phyloP scores from a whole-genome alignment of 2,329 filamentous ascomycete species.

The Exophiala sideris region DNA sequence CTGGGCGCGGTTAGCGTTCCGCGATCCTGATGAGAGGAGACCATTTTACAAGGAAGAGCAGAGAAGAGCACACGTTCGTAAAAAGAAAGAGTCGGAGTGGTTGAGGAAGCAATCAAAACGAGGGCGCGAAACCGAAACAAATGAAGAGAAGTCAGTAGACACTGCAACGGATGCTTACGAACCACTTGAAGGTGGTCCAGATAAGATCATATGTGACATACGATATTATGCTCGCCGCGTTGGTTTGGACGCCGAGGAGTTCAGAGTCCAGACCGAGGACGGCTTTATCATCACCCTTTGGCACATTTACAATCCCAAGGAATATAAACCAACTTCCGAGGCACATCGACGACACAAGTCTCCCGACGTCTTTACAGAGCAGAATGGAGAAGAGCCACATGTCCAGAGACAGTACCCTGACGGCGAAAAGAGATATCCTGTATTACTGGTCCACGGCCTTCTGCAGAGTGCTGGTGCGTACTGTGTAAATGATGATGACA shows the following conservation, averaged over 20 bases:
- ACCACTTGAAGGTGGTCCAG: slow-evolving; percentile 75
- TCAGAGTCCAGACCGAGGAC: slow-evolving; percentile 86
- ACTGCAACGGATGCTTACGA: slow-evolving; percentile 54
- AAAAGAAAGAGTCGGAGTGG: slow-evolving; percentile 63
- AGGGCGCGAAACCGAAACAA: slow-evolving; percentile 15
- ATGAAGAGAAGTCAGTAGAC: slow-evolving; percentile 24
- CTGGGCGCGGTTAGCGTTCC: slow-evolving; percentile 55
- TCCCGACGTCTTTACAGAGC: slow-evolving; percentile 61
- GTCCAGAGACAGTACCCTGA: slow-evolving; percentile 33
- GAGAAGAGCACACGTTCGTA: slow-evolving; percentile 55
- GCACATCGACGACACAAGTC: slow-evolving; percentile 48
- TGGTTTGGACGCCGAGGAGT: slow-evolving; percentile 78
- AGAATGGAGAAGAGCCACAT: slow-evolving; percentile 12
- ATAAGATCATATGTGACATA: slow-evolving; percentile 74
- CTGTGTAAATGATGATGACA: slow-evolving; percentile 85
- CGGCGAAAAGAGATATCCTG: slow-evolving; percentile 67
- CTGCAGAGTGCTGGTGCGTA: slow-evolving; percentile 85
- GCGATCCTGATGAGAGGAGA: slow-evolving; percentile 58
- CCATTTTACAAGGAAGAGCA: slow-evolving; percentile 73
- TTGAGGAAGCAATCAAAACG: slow-evolving; percentile 39
- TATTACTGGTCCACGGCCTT: slow-evolving; percentile 83
- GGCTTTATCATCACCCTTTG: slow-evolving; percentile 86
- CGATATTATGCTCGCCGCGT: slow-evolving; percentile 83
- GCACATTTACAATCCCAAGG: slow-evolving; percentile 82
- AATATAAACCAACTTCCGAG: slow-evolving; percentile 56